Percentiles rank a stretch among this genome's conserved stretches.
Evolutionary conservation across 116 monocot genomes (phyloP).

Genomic region (Zostera marina): DNA sequence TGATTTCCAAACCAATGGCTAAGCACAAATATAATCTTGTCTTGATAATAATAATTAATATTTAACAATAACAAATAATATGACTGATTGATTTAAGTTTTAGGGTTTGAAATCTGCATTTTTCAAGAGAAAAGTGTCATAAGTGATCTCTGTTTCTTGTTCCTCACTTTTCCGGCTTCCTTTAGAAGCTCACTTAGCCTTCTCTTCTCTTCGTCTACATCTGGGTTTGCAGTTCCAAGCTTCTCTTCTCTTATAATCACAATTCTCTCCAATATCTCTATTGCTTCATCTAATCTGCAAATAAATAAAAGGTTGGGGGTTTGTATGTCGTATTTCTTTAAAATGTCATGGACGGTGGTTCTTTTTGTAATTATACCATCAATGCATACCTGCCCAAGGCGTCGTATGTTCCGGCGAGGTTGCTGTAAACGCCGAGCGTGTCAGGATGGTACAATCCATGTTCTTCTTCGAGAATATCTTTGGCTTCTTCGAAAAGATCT

Average conservation of each 20-base stretch:
- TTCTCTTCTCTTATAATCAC: slow-evolving; percentile 21
- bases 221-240: slow-evolving; percentile 26
- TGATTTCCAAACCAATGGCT: no score
- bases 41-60: no score
- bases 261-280: slow-evolving; percentile 15
- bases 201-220: slow-evolving; percentile 24
- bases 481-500: slow-evolving; percentile 21
- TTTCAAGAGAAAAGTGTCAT: slow-evolving; percentile 10
- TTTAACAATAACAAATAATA: no score
- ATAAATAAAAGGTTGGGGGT: neutral
- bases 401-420: slow-evolving; percentile 22
- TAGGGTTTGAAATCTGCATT: no score
- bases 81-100: no score
- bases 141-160: slow-evolving; percentile 18
- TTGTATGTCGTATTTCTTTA: no score
- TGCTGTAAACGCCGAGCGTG: slow-evolving; percentile 21
- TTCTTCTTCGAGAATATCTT: slow-evolving; percentile 16
- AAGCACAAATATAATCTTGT: no score
- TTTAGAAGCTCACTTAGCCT: slow-evolving; percentile 16
- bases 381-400: slow-evolving; percentile 29
- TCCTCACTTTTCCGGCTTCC: slow-evolving; percentile 21
- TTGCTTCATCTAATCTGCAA: slow-evolving; percentile 17
- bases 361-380: neutral
- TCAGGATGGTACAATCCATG: slow-evolving; percentile 20
- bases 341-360: no score